Evolutionary conservation across 176 grass and related monocot species (phyloP).

Genomic region (Microstegium vimineum): DNA sequence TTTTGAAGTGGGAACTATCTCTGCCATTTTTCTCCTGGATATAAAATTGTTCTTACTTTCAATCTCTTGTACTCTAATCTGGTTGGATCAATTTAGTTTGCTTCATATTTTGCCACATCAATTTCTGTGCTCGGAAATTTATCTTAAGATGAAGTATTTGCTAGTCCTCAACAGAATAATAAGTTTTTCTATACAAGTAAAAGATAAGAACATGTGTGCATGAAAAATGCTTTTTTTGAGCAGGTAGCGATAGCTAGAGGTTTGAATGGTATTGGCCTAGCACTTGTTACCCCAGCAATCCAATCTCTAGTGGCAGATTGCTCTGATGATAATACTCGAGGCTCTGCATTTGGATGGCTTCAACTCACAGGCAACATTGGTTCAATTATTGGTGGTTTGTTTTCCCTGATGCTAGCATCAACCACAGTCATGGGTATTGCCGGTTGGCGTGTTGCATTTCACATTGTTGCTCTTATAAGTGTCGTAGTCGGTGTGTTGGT

Average conservation of each 20-base stretch:
- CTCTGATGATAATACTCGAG: slow-evolving; percentile 60
- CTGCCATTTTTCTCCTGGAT: background rate
- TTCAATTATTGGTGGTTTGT: slow-evolving; percentile 63
- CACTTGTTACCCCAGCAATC: slow-evolving; percentile 73
- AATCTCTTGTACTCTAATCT: background rate
- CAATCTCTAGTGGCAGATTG: slow-evolving; percentile 83
- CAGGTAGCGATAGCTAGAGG: slow-evolving; percentile 79
- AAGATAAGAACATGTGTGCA: background rate
- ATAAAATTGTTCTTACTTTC: background rate
- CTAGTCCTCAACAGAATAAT: background rate
- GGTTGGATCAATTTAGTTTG: background rate
- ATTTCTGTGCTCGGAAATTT: background rate
- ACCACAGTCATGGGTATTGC: slow-evolving; percentile 63
- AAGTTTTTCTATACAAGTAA: background rate
- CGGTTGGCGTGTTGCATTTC: slow-evolving; percentile 76
- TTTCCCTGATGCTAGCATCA: slow-evolving; percentile 55
- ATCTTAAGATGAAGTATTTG: background rate
- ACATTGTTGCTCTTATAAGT: slow-evolving; percentile 64
- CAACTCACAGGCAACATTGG: slow-evolving; percentile 80
- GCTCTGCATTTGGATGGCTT: slow-evolving; percentile 79
- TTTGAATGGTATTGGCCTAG: slow-evolving; percentile 74
- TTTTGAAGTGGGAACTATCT: background rate
- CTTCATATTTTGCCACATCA: background rate
- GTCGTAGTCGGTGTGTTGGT: slow-evolving; percentile 53
- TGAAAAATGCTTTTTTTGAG: background rate